Base-by-base conservation (phyloP, 257 asterid species). In the Penstemon newberryi region DNA sequence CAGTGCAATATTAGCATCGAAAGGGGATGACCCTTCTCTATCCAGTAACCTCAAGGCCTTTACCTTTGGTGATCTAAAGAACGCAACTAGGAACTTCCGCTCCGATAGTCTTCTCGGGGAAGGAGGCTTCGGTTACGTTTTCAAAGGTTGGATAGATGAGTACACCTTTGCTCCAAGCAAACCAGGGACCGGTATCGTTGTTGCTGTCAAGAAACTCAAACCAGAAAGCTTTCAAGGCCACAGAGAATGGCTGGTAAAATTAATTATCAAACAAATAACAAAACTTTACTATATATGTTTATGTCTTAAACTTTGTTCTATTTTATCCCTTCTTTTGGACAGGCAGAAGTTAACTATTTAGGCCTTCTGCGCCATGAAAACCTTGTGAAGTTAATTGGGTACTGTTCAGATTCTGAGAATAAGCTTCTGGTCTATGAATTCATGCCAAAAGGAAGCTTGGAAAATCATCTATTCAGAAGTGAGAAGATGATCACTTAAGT, bases 81-180 rank as follows among this genome's bases (percentile, higher is more conserved):
- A 63, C 52, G 96, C 95, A 1, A 85, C 96, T 0, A 83, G 73
- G 65, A 85, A 80, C 75, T 89, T 89, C 74, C 84, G 83, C 0
- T 41, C 83, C 9, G 96, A 89, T 68, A 80, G 78, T 65, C 84
- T 87, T 45, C 83, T 89, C 13, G 96, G 96, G 5, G 96, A 89
- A 69, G 96, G 96, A 61, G 96, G 95, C 8, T 89, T 89, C 49
- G 96, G 96, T 1, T 73, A 62, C 50, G 96, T 89, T n/a, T 89
- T 79, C 67, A 87, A 89, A 55, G 96, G 96, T 69, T 87, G 95
- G 95, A 78, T 89, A 7, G 86, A 83, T 55, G 92, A 79, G 79
- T 56, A 56, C 70, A 81, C 91, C 1, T 54, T 75, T 36, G 71
- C 83, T 39, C 78, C 93, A 7, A 67, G 77, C 73, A 85, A 67